Conservation (phyloP, 768 basidiomycete species). For the Trametes cingulata region DNA sequence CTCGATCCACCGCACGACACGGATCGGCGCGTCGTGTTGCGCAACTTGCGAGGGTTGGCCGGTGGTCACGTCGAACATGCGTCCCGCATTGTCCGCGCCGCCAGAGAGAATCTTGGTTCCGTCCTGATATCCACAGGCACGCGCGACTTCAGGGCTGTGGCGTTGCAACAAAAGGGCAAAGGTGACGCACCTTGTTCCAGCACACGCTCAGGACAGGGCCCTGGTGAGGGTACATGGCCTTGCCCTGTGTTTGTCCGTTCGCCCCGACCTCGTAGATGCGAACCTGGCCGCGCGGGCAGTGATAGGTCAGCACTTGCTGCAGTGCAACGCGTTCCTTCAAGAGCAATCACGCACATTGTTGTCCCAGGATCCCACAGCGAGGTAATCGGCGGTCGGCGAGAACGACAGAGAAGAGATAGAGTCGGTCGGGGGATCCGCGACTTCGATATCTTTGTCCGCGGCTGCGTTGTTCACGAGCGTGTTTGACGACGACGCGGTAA, state of each 20-base stretch:
- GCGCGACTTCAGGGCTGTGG: background rate
- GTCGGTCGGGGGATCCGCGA: conserved; percentile 79
- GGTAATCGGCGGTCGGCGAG: conserved; percentile 81
- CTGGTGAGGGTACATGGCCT: conserved; percentile 89
- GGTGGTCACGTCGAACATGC: conserved; percentile 87
- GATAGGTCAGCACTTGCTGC: background rate
- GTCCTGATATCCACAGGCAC: conserved; percentile 50
- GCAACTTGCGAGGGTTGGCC: conserved; percentile 83
- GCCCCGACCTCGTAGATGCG: conserved; percentile 88
- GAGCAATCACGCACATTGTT: conserved; percentile 66
- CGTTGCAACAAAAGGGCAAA: background rate
- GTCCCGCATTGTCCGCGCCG: conserved; percentile 93
- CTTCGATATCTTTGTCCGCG: conserved; percentile 77
- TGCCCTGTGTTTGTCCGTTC: conserved; percentile 79
- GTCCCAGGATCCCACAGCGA: conserved; percentile 94
- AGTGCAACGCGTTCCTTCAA: background rate
- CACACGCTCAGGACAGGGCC: conserved; percentile 85
- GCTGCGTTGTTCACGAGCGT: conserved; percentile 37
- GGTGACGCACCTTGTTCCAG: conserved; percentile 79
- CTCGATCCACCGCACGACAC: conserved; percentile 80
- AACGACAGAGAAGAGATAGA: conserved; percentile 86
- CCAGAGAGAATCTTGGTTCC: conserved; percentile 90
- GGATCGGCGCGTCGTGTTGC: conserved; percentile 88
- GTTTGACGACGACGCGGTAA: conserved; percentile 35
- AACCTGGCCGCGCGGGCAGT: conserved; percentile 50